Evolutionary conservation across 257 asterid species (phyloP).

Genomic region (Agastache rugosa): DNA sequence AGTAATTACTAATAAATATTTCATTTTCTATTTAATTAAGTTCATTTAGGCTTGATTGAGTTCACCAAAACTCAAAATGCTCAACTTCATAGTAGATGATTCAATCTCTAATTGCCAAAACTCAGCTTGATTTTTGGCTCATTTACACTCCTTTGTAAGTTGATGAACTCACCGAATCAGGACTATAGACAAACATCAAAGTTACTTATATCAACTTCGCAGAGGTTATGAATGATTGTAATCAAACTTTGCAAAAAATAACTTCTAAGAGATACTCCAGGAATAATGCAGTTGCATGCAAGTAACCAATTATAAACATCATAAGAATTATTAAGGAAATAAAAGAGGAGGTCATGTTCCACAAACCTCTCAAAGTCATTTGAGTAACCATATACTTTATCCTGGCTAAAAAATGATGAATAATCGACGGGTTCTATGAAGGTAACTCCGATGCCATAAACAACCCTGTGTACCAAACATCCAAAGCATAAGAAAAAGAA

Average conservation of each 20-base stretch:
- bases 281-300: slow-evolving; percentile 7
- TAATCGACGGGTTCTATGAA: slow-evolving; percentile 74
- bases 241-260: slow-evolving; percentile 15
- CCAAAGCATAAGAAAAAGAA: slow-evolving; percentile 32
- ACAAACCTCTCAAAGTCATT: slow-evolving; percentile 86
- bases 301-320: slow-evolving; percentile 28
- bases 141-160: slow-evolving; percentile 15
- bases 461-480: slow-evolving; percentile 63
- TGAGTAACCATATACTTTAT: slow-evolving; percentile 65
- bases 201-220: slow-evolving; percentile 17
- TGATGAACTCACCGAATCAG: slow-evolving; percentile 5
- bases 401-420: slow-evolving; percentile 71
- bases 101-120: background rate
- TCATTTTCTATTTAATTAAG: background rate
- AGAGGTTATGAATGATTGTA: slow-evolving; percentile 6
- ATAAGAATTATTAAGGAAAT: slow-evolving; percentile 1
- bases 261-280: background rate
- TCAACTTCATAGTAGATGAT: background rate
- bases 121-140: background rate
- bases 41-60: background rate
- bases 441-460: slow-evolving; percentile 80
- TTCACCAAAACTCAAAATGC: background rate
- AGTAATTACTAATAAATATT: background rate
- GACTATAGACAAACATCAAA: slow-evolving; percentile 21
- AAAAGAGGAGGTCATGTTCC: slow-evolving; percentile 5